These are phyloP conservation scores for Poa annua DNA, from an alignment of 176 grass and related monocot species.

Conservation along the genomic window DNA sequence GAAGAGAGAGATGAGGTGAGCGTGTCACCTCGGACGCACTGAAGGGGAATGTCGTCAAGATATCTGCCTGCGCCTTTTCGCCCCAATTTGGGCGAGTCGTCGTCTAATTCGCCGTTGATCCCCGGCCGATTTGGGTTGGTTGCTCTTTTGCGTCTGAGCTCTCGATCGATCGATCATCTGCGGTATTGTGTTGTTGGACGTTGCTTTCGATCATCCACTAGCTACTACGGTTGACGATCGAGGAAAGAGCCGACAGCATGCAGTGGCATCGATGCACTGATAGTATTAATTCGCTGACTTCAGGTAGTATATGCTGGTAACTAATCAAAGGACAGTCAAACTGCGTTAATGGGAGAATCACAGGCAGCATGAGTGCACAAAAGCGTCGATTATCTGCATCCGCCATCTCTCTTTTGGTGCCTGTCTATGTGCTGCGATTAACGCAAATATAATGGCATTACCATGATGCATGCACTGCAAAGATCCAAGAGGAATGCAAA, in stretches of 20 bases:
- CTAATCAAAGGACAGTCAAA: background rate
- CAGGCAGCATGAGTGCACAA: background rate
- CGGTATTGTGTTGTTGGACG: background rate
- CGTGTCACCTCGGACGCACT: background rate
- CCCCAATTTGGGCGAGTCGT: background rate
- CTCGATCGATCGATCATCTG: background rate
- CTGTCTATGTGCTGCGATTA: background rate
- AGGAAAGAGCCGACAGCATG: background rate
- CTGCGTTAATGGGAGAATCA: background rate
- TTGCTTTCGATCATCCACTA: slow-evolving; percentile 43
- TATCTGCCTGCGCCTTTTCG: background rate
- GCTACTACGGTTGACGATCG: background rate
- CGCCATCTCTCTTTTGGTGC: background rate
- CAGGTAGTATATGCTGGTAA: background rate
- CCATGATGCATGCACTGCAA: background rate
- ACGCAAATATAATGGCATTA: background rate
- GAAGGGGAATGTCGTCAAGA: background rate
- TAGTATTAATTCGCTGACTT: background rate
- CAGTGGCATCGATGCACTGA: slow-evolving; percentile 18
- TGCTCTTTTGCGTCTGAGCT: background rate
- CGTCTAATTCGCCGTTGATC: background rate
- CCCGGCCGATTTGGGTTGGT: slow-evolving; percentile 19
- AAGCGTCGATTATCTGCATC: background rate
- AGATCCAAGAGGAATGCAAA: background rate
- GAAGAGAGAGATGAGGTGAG: background rate